Base-by-base conservation (phyloP, 495 filamentous ascomycete genomes). In the Delitschia confertaspora region DNA sequence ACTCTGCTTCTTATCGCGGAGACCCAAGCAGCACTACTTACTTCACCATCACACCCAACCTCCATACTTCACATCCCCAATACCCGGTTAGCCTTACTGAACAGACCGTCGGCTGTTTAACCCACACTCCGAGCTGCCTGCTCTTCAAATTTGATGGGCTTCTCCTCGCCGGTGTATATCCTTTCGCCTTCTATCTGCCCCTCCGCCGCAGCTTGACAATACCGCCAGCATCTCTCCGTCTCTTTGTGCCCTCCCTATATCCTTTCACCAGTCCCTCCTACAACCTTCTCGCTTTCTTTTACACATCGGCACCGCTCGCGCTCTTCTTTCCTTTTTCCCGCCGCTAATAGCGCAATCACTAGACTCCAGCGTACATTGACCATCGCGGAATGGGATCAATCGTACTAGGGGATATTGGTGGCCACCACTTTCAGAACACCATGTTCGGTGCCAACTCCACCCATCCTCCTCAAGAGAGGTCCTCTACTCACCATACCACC, bases 381-480 rank as follows among this genome's bases (percentile, higher is more conserved):
- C 21, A 47, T 38, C 47, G 33, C 42, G 56, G 47, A 14, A 59
- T 59, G 56, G 55, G 51, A 58, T 59, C 56, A 49, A 37, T 56
- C 14, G 53, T 59, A 46, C 26, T 59, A 22, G 50, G 49, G 49
- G 53, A 59, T 42, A 45, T 57, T 35, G 53, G 39, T 47, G 36
- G 45, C 31, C 49, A 50, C 49, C 46, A 51, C 47, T 51, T 50
- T 38, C 49, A 50, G 23, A 60, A 60, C 63, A 68, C 59, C 57
- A 76, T 75, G 72, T 64, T 74, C 45, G 71, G 67, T 62, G 66
- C 64, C 55, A 56, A 65, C 48, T 49, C 64, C 48, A 62, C 67
- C 56, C 65, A 62, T 47, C 51, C 58, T 49, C 33, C 52, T 30
- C 55, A 55, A 35, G 56, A 59, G 29, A 56, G 53, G 19, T 40